Conservation (phyloP, 2,329 filamentous ascomycete genomes). For the Verticillium nubilum region DNA sequence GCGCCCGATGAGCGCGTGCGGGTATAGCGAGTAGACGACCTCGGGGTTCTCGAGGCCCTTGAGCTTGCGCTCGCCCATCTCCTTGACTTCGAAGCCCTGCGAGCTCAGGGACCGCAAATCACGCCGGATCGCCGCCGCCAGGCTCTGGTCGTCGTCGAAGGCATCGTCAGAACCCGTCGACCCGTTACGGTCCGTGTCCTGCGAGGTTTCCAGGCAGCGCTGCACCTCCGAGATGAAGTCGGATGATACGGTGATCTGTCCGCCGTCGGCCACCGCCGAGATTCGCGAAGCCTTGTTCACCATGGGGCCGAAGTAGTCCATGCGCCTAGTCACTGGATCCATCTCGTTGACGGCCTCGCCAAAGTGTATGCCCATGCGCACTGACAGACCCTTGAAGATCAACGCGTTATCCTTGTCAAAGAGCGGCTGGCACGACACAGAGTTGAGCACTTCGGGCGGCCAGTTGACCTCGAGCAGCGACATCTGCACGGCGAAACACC, state of each 20-base stretch:
- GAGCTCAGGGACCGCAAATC: slow-evolving; percentile 83
- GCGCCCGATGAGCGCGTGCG: slow-evolving; percentile 78
- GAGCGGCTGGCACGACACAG: slow-evolving; percentile 75
- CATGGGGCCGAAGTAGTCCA: slow-evolving; percentile 99
- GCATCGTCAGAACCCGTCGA: slow-evolving; percentile 68
- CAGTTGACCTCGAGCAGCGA: slow-evolving; percentile 83
- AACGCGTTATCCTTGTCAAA: slow-evolving; percentile 78
- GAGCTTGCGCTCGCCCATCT: slow-evolving; percentile 88
- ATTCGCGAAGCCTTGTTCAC: slow-evolving; percentile 96
- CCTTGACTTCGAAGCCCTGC: slow-evolving; percentile 94
- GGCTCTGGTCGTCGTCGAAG: slow-evolving; percentile 64
- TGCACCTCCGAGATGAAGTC: slow-evolving; percentile 97
- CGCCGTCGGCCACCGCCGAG: slow-evolving; percentile 88
- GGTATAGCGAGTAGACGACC: slow-evolving; percentile 91
- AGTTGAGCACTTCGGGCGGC: slow-evolving; percentile 89
- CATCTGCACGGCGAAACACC: slow-evolving; percentile 93
- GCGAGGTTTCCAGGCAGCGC: slow-evolving; percentile 80
- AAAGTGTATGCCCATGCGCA: slow-evolving; percentile 97
- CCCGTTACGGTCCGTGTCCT: slow-evolving; percentile 70
- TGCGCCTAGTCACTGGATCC: slow-evolving; percentile 92
- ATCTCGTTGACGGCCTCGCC: slow-evolving; percentile 91
- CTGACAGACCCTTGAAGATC: slow-evolving; percentile 91
- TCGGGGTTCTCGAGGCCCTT: slow-evolving; percentile 98
- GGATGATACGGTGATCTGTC: slow-evolving; percentile 92
- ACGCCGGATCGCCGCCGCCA: slow-evolving; percentile 73